A percentile compares a stretch with the other conserved stretches of the same genome.
Conservation (phyloP, 176 grass and related monocot genomes). For the Lolium rigidum region DNA sequence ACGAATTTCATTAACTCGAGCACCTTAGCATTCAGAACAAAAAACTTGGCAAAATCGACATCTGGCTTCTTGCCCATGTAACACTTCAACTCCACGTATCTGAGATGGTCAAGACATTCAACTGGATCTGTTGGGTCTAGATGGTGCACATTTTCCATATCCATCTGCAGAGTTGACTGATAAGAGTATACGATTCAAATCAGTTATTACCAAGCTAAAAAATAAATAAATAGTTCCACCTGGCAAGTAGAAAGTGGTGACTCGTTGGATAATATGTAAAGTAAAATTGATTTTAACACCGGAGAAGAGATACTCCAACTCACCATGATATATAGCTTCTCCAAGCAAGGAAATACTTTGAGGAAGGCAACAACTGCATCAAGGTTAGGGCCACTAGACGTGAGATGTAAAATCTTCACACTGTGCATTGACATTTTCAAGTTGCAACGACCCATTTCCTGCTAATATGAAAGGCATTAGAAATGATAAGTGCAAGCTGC, state of each 20-base stretch:
- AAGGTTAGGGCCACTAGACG: constrained; percentile 16
- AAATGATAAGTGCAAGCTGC: neutral
- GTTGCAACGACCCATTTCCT: neutral
- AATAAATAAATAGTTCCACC: neutral
- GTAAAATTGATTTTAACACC: constrained; percentile 2
- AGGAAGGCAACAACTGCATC: neutral
- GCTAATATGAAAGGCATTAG: neutral
- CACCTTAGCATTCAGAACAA: constrained; percentile 35
- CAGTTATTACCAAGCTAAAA: neutral
- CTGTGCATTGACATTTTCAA: neutral
- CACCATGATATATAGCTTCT: constrained; percentile 25
- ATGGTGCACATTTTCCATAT: constrained; percentile 8
- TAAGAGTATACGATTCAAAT: neutral
- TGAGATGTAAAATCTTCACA: constrained; percentile 23
- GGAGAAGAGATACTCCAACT: neutral
- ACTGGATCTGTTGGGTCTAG: neutral
- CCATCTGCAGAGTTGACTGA: neutral
- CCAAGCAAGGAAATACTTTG: neutral
- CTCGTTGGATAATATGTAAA: too few relatives aligned
- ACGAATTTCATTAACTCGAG: constrained; percentile 20
- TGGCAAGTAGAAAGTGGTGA: neutral
- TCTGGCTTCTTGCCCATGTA: neutral
- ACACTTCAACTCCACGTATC: constrained; percentile 22
- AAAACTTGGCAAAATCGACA: constrained; percentile 36
- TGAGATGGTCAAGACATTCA: constrained; percentile 17